Evolutionary conservation across 441 rosid species (phyloP), one percentile per base, ranked within the genome.

Genomic region (Cnidoscolus chayamansa): DNA sequence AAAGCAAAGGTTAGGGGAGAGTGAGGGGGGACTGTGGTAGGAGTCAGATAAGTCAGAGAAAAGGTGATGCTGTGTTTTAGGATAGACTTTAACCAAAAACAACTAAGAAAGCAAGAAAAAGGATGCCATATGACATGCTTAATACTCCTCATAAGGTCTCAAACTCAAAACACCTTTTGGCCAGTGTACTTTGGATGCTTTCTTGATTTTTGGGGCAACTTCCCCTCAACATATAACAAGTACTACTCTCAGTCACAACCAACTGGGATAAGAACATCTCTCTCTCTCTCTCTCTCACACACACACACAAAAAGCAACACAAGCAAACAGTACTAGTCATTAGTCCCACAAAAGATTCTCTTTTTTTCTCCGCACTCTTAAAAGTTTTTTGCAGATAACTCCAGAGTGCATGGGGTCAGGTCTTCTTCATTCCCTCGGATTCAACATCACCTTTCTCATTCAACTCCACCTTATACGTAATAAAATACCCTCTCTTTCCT

Each of bases 21-120:
- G 45, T 4, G 80, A 79, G 82, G 81, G 80, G 84, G 79, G 85
- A 80, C 82, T 74, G 63, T 78, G 84, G 80, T 83, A 86, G 86
- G 83, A 78, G 82, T 86, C 86, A 83, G 82, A 78, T 79, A 75
- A 74, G 84, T 79, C 81, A 75, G 79, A 75, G 65, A 63, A 81
- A 81, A 78, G 79, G 69, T 53, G 5, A 72, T 70, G 53, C 63
- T 62, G 63, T 72, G 84, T 69, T 76, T 25, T 40, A 5, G 45
- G 45, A 3, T 40, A 40, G 45, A 40, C 7, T 40, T 71, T 32
- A 68, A 17, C 65, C 65, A 57, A 65, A 73, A 73, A 43, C 45
- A 72, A 35, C 40, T 2, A 35, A 53, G 67, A 62, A 13, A 51
- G 15, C 0, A 74, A 50, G 16, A 35, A 17, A 47, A 20, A 5